Percentiles rank a stretch among this genome's conserved stretches.
Evolutionary conservation across 1,139 yeast species (phyloP).

Genomic region (Suhomyces anneliseae): DNA sequence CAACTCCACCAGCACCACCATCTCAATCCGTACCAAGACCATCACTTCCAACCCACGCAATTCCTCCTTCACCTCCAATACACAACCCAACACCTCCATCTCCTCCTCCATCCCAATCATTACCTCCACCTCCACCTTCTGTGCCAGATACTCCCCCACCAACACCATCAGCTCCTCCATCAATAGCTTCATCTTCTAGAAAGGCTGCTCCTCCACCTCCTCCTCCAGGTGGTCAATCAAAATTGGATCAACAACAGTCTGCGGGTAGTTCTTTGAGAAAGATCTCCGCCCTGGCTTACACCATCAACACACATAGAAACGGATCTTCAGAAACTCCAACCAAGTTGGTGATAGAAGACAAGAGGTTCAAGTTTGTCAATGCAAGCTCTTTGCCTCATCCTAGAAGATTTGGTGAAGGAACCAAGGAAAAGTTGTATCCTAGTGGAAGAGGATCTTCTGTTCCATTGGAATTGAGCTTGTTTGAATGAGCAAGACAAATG

Average conservation of each 20-base stretch:
- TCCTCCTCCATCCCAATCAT: conserved; percentile 2
- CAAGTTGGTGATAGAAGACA: conserved; percentile 63
- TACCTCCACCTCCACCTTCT: conserved; percentile 11
- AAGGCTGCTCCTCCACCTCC: conserved; percentile 24
- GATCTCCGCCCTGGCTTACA: conserved; percentile 59
- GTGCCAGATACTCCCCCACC: conserved; percentile 13
- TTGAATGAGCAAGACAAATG: neutral
- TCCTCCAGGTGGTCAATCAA: conserved; percentile 35
- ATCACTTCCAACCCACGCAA: conserved; percentile 4
- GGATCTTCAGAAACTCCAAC: conserved; percentile 12
- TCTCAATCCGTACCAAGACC: conserved; percentile 12
- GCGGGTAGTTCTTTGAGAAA: conserved; percentile 54
- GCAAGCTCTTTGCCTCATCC: conserved; percentile 79
- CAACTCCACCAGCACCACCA: conserved; percentile 11
- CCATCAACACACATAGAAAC: conserved; percentile 37
- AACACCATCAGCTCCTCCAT: conserved; percentile 9
- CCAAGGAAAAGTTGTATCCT: conserved; percentile 74
- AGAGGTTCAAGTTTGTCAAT: conserved; percentile 71
- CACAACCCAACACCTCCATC: conserved; percentile 18
- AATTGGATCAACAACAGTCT: conserved; percentile 45
- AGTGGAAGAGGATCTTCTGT: conserved; percentile 96
- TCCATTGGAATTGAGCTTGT: conserved; percentile 61
- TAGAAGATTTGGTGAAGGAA: conserved; percentile 61
- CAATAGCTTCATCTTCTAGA: conserved; percentile 11
- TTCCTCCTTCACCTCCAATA: conserved; percentile 13